Base-by-base conservation (phyloP, 371 early-diverging fungal species). In the Basidiobolus heterosporus region DNA sequence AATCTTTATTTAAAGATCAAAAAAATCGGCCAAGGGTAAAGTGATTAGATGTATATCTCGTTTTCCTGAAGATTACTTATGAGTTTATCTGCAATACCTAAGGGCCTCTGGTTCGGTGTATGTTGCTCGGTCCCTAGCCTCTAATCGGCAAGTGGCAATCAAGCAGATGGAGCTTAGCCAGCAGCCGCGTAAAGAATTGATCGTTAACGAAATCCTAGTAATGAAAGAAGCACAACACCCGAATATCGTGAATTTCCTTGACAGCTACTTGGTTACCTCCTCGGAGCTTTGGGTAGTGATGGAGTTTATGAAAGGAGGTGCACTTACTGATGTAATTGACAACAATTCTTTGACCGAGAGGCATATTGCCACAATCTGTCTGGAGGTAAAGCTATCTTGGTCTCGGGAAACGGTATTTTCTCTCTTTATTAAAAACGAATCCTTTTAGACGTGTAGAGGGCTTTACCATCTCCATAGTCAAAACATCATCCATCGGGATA, bases 241-340 rank as follows among this genome's bases (percentile, higher is more conserved):
- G 40, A 95, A 94, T 64, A 90, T 95, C 67, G 91, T 95, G 57
- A 90, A 90, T 63, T 94, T 75, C 59, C 67, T 91, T 21, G 93
- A 94, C 62, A 69, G 84, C 2, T 96, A 81, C 69, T 61, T 96
- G 50, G 74, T 88, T 39, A 74, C 72, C 49, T 67, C 64, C 44
- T 61, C 69, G 38, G 94, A 93, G 24, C 65, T 97, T 45, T 97
- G 98, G 98, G 92, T 97, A 5, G 82, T 97, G 18, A 91, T 97
- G 91, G 98, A 97, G 66, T 91, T 81, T 66, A 97, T 97, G 96
- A 92, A 94, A 61, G 96, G 93, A 23, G 98, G 98, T 30, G 79
- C 94, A 8, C 63, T 97, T 61, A 97, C 94, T 4, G 96, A 97
- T 58, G 82, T 94, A 18, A 91, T 97, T 60, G 94, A 93, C 51